Percentiles rank a stretch among this genome's conserved stretches.
Conservation (phyloP, 768 basidiomycete genomes). For the Termitomyces sp. region DNA sequence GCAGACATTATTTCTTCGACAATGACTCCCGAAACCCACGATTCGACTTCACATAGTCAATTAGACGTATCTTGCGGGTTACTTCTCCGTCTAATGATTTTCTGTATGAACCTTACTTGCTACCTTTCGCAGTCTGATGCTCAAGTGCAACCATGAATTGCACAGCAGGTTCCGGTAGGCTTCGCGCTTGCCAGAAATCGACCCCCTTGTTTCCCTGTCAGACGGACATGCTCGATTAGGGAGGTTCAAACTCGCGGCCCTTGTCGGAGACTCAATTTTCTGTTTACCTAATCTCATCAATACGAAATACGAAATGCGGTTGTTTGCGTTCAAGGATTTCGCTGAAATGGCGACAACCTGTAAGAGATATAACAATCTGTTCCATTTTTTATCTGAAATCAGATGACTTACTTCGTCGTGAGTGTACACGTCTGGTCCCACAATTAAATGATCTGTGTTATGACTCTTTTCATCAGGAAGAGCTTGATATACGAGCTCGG, state of each 20-base stretch:
- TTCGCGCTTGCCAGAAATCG: neutral
- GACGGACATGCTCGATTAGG: neutral
- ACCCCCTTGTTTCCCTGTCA: neutral
- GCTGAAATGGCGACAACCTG: conserved; percentile 1
- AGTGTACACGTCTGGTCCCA: conserved; percentile 21
- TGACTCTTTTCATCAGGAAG: conserved; percentile 24
- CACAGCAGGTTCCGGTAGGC: neutral
- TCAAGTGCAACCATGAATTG: conserved; percentile 1
- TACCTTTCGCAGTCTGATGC: conserved; percentile 1
- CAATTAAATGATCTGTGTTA: conserved; percentile 19
- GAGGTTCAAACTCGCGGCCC: no score
- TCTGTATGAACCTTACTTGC: neutral
- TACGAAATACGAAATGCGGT: no score
- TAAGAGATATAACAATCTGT: neutral
- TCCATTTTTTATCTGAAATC: neutral
- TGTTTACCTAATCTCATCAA: no score
- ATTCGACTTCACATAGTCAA: conserved; percentile 3
- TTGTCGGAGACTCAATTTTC: no score
- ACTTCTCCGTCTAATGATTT: neutral
- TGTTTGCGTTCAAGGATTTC: neutral
- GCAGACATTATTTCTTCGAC: neutral
- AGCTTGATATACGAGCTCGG: conserved; percentile 26
- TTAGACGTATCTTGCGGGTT: neutral
- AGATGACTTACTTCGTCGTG: conserved; percentile 27
- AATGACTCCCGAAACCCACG: neutral